Base-by-base conservation (phyloP, 2,329 filamentous ascomycete genomes). In the Monosporascus sp. region DNA sequence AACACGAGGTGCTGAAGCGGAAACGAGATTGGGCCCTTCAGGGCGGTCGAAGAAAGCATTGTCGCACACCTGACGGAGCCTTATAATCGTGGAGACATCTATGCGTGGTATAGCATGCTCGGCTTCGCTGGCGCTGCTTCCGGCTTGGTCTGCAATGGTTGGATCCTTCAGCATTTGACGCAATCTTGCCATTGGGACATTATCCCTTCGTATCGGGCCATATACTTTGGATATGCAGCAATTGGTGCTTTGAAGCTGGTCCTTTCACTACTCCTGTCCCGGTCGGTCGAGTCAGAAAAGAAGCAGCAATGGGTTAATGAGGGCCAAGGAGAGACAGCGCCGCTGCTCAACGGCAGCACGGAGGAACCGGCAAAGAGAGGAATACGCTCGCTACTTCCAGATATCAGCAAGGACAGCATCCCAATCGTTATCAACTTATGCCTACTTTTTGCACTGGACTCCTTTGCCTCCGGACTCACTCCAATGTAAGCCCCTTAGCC, bases 1-100 rank as follows among this genome's bases (percentile, higher is more conserved):
- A 40, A 58, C 38, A 26, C 6, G 7, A 14, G 4, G 48, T n/a
- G 11, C 34, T 40, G 38, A n/a, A 82, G 81, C 61, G 83, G 83
- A 7, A 84, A 82, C 52, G 83, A 86, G 61, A 85, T 85, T 51
- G 83, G 82, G 0, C 83, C 83, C 0, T 86, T 86, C 55, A 73
- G 79, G 40, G 82, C 83, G 40, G 75, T 86, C 27, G 83, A 86
- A 62, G 83, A 86, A 66, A 82, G 79, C 17, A 77, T 79, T 5
- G 68, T 85, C 2, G 81, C 83, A 3, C 81, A 85, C 43, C 70
- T 85, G 3, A 82, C 78, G 0, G 63, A 68, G 1, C 59, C 73
- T 5, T 66, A 69, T 2, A 69, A 71, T 3, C 68, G 82, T 45
- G 74, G 76, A 53, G 81, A 85, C 61, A 72, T 86, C 27, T 85